These are phyloP conservation scores for Saccharomycopsis vini DNA, from an alignment of 805 yeast genomes.

Conservation along the genomic window DNA sequence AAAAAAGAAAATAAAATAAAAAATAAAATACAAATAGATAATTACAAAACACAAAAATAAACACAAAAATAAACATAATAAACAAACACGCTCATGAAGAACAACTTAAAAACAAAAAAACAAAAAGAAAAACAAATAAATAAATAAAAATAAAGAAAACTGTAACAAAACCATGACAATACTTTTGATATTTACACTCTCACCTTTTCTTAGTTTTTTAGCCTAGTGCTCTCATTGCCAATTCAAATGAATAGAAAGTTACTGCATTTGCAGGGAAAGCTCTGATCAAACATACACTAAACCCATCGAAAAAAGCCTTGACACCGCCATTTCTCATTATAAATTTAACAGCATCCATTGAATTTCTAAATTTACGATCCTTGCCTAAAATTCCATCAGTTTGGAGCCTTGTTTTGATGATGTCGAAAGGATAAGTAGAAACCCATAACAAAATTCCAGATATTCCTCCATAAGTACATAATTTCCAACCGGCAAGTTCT, in stretches of 20 bases:
- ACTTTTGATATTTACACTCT: too few relatives aligned
- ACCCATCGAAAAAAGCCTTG: slow-evolving; percentile 82
- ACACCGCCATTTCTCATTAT: slow-evolving; percentile 53
- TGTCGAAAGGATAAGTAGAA: slow-evolving; percentile 79
- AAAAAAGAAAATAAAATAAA: too few relatives aligned
- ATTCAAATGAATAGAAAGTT: slow-evolving; percentile 88
- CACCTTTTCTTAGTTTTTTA: too few relatives aligned
- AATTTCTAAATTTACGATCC: slow-evolving; percentile 49
- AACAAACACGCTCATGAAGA: too few relatives aligned
- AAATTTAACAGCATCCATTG: slow-evolving; percentile 49
- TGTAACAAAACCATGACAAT: not conserved
- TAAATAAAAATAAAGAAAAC: not conserved
- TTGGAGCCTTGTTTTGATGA: slow-evolving; percentile 83
- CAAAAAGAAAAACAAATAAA: not conserved
- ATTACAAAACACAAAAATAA: too few relatives aligned
- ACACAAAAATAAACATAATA: too few relatives aligned
- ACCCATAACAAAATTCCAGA: slow-evolving; percentile 90
- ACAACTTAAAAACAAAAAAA: too few relatives aligned
- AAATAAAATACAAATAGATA: too few relatives aligned
- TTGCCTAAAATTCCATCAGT: slow-evolving; percentile 44
- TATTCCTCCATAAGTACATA: slow-evolving; percentile 80
- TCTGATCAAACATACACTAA: slow-evolving; percentile 83
- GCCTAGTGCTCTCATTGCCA: slow-evolving; percentile 64
- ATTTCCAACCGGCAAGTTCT: slow-evolving; percentile 82
- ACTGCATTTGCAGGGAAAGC: slow-evolving; percentile 99